A percentile compares a stretch with the other conserved stretches of the same genome.
Conservation (phyloP, 75 land plant species). For the Pinus tabuliformis region DNA sequence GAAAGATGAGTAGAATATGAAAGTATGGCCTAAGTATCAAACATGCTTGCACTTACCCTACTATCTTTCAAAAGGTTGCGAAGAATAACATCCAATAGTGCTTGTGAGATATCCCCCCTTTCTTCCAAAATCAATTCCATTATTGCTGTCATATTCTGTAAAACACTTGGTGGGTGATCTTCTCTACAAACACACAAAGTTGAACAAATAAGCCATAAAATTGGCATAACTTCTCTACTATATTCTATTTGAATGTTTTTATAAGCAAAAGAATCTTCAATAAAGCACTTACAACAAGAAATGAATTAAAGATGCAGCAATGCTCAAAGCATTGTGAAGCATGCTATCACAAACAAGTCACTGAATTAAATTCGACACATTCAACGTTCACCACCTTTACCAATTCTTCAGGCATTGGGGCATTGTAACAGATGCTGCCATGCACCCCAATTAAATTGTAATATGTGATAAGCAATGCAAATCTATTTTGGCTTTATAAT, state of each 20-base stretch:
- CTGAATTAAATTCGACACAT: not conserved
- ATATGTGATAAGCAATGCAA: not conserved
- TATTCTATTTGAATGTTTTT: not conserved
- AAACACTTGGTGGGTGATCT: conserved; percentile 59
- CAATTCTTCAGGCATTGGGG: not conserved
- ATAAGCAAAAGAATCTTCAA: conserved; percentile 1
- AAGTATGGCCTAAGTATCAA: not conserved
- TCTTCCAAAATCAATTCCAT: conserved; percentile 64
- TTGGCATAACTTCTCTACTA: not conserved
- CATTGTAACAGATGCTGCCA: not conserved
- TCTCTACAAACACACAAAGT: conserved; percentile 43
- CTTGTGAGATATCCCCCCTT: conserved; percentile 43
- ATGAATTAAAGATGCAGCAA: not conserved
- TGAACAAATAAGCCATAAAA: not conserved
- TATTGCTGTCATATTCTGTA: conserved; percentile 58
- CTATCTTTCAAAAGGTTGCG: conserved; percentile 61
- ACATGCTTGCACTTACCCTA: conserved; percentile 40
- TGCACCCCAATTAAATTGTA: not conserved
- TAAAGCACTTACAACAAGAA: not conserved
- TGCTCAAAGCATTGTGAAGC: not conserved
- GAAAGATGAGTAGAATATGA: not conserved
- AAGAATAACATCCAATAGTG: conserved; percentile 69
- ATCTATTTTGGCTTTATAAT: not conserved
- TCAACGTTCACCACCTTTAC: not conserved
- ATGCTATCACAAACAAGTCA: not conserved